Conservation (phyloP, 2,329 filamentous ascomycete genomes). For the Botrytis squamosa region DNA sequence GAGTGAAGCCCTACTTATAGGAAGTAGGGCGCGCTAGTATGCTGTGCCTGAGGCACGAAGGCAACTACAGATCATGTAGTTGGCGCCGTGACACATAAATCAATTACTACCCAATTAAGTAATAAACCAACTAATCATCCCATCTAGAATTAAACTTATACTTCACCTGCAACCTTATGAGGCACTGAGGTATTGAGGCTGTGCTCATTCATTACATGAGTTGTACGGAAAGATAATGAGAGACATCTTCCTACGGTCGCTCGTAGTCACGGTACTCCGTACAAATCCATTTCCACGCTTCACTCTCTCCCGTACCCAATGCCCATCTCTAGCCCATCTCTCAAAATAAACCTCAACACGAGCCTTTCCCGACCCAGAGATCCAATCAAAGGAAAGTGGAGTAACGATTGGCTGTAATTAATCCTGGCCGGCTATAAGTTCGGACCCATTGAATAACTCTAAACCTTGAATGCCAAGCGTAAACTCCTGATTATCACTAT, state of each 20-base stretch:
- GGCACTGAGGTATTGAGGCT: neutral
- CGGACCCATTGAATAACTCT: neutral
- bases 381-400: neutral
- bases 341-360: constrained; percentile 14
- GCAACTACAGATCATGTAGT: too few relatives aligned
- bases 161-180: neutral
- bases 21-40: too few relatives aligned
- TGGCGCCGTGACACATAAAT: too few relatives aligned
- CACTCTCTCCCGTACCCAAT: neutral
- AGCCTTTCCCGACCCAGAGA: neutral
- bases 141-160: neutral
- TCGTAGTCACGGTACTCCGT: too few relatives aligned
- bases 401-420: neutral
- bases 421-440: neutral
- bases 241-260: neutral
- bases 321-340: neutral
- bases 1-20: too few relatives aligned
- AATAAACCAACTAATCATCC: too few relatives aligned
- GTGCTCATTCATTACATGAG: neutral
- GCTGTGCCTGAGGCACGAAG: too few relatives aligned
- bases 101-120: too few relatives aligned
- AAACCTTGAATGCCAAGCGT: constrained; percentile 16
- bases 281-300: neutral
- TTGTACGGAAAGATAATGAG: neutral
- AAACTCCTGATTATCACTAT: constrained; percentile 9